Evolutionary conservation across 176 grass and related monocot species (phyloP).

Genomic region (Carex pumila): DNA sequence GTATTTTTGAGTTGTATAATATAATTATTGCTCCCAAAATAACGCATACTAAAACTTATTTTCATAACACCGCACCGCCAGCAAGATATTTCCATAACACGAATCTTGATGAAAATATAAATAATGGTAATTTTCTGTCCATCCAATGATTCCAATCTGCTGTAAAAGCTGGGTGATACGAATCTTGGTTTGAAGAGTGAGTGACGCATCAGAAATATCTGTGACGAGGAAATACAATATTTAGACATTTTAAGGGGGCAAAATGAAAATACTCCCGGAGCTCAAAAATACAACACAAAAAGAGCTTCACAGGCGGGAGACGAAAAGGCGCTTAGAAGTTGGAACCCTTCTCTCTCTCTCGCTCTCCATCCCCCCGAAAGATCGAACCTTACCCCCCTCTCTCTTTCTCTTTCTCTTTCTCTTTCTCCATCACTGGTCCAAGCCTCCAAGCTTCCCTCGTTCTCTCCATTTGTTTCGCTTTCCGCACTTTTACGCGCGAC

Average conservation of each 20-base stretch:
- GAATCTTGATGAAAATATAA: too few relatives aligned
- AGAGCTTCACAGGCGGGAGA: constrained; percentile 13
- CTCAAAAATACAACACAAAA: not conserved
- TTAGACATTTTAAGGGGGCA: not conserved
- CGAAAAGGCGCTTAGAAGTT: not conserved
- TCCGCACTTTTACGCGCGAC: not conserved
- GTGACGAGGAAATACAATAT: not conserved
- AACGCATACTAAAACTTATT: too few relatives aligned
- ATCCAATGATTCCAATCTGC: not conserved
- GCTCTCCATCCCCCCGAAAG: not conserved
- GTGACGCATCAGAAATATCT: not conserved
- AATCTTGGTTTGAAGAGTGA: not conserved
- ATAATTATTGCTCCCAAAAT: too few relatives aligned
- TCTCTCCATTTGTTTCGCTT: not conserved
- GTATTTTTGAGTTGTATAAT: too few relatives aligned
- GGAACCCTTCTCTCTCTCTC: not conserved
- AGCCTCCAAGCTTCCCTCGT: not conserved
- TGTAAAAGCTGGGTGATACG: not conserved
- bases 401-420: not conserved
- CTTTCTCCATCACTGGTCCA: not conserved
- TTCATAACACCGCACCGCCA: too few relatives aligned
- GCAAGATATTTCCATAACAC: too few relatives aligned
- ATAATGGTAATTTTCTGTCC: not conserved
- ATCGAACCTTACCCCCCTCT: not conserved
- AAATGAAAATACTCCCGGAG: not conserved